Evolutionary conservation across 257 asterid species (phyloP), one percentile per base, ranked within the genome.

Genomic region (Paraleonurus japonicus): DNA sequence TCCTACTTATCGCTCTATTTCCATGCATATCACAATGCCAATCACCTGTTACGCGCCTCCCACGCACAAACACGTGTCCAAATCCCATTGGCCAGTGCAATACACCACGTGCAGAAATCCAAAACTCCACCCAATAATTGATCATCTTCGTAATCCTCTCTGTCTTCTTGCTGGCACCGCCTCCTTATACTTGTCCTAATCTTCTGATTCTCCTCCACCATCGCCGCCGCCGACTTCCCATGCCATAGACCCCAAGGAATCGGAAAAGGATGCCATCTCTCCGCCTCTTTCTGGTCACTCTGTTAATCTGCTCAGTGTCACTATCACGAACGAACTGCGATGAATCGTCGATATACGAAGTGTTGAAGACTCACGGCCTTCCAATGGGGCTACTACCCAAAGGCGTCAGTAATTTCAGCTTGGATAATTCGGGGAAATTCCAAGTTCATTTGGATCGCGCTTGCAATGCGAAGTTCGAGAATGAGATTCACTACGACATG

Each of bases 301-400:
- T 89, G 43, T 69, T 70, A 53, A 23, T 77, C 73, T 58, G 51
- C 20, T 61, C 80, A 4, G 37, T 70, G 7, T 20, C 70, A 12
- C 43, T 73, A 6, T 57, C 79, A n/a, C 2, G 19, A 1, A 41
- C 61, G 1, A 33, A 48, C 13, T 35, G 84, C 15, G 77, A 51
- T 10, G 73, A 59, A 22, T 75, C 90, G 11, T 81, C 92, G 17
- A 83, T 95, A 28, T 95, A 95, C 76, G 92, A 95, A 1, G 93
- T 80, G 0, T 84, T 95, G 61, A 75, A 75, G 65, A 71, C 17
- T 0, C 78, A 95, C 78, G 98, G 98, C 1, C 78, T 95, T 50
- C 99, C 99, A 20, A 87, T 83, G 88, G 98, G 99, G 0, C 33
- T 95, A 7, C 80, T 95, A n/a, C 99, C 99, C 0, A 91, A 88